phyloP scores from a whole-genome alignment of 768 basidiomycete genomes.

The Boletus edulis region DNA sequence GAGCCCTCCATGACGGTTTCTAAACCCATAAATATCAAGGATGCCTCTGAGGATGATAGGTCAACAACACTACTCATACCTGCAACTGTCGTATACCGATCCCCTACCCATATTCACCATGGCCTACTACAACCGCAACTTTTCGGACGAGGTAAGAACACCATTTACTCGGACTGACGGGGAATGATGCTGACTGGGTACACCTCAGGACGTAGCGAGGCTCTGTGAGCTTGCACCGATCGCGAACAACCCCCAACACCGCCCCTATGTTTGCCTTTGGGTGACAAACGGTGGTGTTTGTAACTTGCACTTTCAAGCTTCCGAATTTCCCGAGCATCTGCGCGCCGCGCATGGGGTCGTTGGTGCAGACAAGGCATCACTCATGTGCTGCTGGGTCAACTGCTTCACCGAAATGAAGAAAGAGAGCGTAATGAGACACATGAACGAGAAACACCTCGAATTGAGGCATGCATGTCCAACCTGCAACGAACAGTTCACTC shows the following conservation, averaged over 20 bases:
- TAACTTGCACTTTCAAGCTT: background rate
- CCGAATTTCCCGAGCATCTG: constrained; percentile 21
- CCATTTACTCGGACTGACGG: background rate
- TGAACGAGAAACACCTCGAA: constrained; percentile 26
- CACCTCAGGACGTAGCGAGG: constrained; percentile 1
- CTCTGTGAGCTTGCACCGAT: background rate
- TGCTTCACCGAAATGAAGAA: constrained; percentile 23
- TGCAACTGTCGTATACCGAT: background rate
- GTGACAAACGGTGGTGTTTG: background rate
- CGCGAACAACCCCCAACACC: constrained; percentile 1
- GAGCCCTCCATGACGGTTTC: constrained; percentile 16
- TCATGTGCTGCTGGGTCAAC: constrained; percentile 20
- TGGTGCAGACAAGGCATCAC: constrained; percentile 10
- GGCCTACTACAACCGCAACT: constrained; percentile 4
- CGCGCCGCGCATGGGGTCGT: constrained; percentile 18
- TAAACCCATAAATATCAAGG: constrained; percentile 18
- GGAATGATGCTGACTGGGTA: background rate
- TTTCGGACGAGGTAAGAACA: constrained; percentile 11
- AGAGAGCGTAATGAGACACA: constrained; percentile 29
- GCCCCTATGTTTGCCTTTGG: constrained; percentile 20
- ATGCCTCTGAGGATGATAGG: background rate
- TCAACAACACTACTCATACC: constrained; percentile 5
- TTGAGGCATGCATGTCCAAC: constrained; percentile 11
- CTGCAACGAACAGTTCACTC: constrained; percentile 26
- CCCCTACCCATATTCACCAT: constrained; percentile 1